phyloP scores from a whole-genome alignment of 345 rosid species.

The Dovyalis caffra region DNA sequence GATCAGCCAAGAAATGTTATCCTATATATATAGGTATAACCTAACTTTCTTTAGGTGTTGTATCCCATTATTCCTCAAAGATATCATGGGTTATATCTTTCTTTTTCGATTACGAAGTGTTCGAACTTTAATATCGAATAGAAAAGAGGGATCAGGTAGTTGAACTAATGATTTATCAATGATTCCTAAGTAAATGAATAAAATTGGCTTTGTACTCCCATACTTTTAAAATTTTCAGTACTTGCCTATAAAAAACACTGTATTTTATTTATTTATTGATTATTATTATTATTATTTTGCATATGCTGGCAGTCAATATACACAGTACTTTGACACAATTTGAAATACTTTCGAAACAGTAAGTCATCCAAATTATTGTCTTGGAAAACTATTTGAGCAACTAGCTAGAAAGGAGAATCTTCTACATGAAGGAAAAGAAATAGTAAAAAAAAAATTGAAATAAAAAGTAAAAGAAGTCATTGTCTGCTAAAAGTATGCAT shows the following conservation, averaged over 20 bases:
- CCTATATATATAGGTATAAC: no score
- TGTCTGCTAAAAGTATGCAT: constrained; percentile 16
- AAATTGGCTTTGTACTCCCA: neutral
- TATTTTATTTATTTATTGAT: no score
- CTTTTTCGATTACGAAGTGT: no score
- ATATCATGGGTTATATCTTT: no score
- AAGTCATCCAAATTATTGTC: neutral
- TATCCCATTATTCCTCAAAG: no score
- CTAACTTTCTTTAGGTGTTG: no score
- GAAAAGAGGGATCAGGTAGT: no score
- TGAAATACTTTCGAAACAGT: neutral
- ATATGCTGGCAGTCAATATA: neutral
- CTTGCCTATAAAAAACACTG: neutral
- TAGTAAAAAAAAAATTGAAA: neutral
- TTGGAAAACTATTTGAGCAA: neutral
- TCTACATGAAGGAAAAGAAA: neutral
- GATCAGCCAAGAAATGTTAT: no score
- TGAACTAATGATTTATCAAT: neutral
- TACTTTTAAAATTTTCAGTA: neutral
- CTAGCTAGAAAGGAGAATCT: neutral
- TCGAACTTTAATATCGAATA: no score
- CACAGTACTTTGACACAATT: neutral
- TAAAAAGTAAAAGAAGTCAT: constrained; percentile 13
- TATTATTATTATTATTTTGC: no score
- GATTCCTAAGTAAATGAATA: neutral